Evolutionary conservation across 306 rosid species (phyloP), one percentile per base, ranked within the genome.

Genomic region (Oxytropis ochrocephala): DNA sequence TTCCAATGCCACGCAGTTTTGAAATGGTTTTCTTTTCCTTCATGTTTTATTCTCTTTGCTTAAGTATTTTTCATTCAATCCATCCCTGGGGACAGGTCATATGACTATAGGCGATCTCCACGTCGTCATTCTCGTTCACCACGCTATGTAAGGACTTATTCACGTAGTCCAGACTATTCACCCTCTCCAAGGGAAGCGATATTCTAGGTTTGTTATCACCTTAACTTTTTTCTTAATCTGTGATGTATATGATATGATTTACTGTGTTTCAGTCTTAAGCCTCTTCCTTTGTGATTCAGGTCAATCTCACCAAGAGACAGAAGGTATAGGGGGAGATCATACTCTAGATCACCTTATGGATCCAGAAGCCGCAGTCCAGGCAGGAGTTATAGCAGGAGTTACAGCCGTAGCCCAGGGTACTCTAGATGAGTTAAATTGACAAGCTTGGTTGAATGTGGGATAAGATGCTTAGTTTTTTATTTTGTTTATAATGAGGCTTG

Each of bases 301-400:
- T 89, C 97, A 6, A 81, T 89, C 56, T 92, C 96, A 12, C 95
- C 90, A 3, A 75, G 87, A 41, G 79, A 51, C 29, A 47, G 52
- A 53, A 84, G 76, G 60, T 85, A 80, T 51, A 66, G 84, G 71
- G 79, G 73, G 8, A 76, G 51, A 30, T 88, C 88, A 4, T 77
- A 84, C 88, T 83, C 91, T 5, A 70, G 87, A 67, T 85, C 96
- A 7, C 86, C 93, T 54, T 83, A 69, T 79, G 69, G 41, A 38
- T 82, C 96, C 7, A 77, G 85, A 79, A 78, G 86, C 80, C 77
- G 24, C 5, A 73, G 85, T 55, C 65, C 52, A 0, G 77, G n/a
- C n/a, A n/a, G n/a, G n/a, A n/a, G n/a, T n/a, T n/a, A n/a, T n/a
- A 24, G 89, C 67, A 72, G 75, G 66, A 82, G 88, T 63, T 72